Evolutionary conservation across 805 yeast species (phyloP).

Genomic region (Candida bentonensis): DNA sequence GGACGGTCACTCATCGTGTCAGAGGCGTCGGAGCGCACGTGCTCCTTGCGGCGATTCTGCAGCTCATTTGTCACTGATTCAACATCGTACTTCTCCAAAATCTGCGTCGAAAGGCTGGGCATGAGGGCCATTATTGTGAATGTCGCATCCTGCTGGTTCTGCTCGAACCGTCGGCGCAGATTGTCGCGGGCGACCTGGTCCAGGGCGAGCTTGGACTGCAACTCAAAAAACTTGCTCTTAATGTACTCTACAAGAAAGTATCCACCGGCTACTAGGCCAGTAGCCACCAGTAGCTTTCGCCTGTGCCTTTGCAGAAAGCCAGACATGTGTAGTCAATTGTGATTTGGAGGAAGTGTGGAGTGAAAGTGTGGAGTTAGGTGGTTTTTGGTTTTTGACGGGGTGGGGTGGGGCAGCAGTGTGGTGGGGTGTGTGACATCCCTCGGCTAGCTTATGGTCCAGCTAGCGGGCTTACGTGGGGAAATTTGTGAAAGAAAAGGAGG

Average conservation of each 20-base stretch:
- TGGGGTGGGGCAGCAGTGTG: slow-evolving; percentile 1
- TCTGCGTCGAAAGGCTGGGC: slow-evolving; percentile 59
- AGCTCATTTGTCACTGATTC: slow-evolving; percentile 60
- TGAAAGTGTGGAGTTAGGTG: neutral
- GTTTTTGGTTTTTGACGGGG: neutral
- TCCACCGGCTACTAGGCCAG: slow-evolving; percentile 31
- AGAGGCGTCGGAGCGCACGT: neutral
- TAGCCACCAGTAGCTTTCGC: slow-evolving; percentile 28
- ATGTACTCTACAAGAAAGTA: slow-evolving; percentile 32
- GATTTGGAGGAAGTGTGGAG: slow-evolving; percentile 19
- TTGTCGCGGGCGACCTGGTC: slow-evolving; percentile 51
- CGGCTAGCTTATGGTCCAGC: too few species aligned
- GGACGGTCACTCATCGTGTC: neutral
- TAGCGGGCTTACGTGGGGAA: too few species aligned
- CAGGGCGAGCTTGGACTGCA: slow-evolving; percentile 37
- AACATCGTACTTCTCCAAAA: slow-evolving; percentile 49
- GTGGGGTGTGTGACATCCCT: too few species aligned
- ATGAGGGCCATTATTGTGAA: slow-evolving; percentile 70
- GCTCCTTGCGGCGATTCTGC: slow-evolving; percentile 37
- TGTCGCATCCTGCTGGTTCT: slow-evolving; percentile 82
- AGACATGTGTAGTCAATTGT: slow-evolving; percentile 12
- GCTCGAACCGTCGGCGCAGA: slow-evolving; percentile 70
- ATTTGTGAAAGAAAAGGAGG: too few species aligned
- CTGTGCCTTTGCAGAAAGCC: slow-evolving; percentile 31
- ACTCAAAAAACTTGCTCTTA: slow-evolving; percentile 30